These are phyloP conservation scores for Quercus tomentella DNA, from an alignment of 331 rosid genomes.

Conservation along the genomic window DNA sequence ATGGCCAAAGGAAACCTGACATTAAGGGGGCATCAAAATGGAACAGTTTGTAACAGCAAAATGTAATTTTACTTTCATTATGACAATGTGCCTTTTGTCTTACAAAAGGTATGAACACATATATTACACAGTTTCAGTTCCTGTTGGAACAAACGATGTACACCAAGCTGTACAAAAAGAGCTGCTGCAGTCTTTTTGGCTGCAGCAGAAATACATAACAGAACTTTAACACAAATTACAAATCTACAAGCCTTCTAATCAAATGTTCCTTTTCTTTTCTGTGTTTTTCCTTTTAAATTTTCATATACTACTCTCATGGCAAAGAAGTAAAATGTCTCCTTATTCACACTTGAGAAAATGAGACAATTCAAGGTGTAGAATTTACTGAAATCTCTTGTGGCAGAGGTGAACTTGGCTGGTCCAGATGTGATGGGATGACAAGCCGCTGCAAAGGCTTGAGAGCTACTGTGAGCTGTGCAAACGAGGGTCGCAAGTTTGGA, in stretches of 20 bases:
- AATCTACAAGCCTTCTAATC: constrained; percentile 25
- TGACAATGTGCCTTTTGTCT: too few relatives aligned
- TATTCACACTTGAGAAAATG: constrained; percentile 56
- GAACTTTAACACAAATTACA: constrained; percentile 23
- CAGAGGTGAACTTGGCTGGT: constrained; percentile 57
- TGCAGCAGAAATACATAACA: constrained; percentile 37
- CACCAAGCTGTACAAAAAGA: constrained; percentile 47
- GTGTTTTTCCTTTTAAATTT: constrained; percentile 9
- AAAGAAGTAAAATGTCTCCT: constrained; percentile 22
- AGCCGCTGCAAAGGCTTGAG: constrained; percentile 89
- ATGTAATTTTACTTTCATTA: too few relatives aligned
- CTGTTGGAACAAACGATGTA: constrained; percentile 26
- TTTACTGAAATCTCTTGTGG: constrained; percentile 81
- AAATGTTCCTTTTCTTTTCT: constrained; percentile 8
- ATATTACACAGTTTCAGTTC: constrained; percentile 17
- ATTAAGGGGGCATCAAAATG: neutral
- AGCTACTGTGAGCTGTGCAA: constrained; percentile 63
- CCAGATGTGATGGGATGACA: constrained; percentile 59
- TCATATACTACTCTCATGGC: constrained; percentile 26
- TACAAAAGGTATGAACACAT: constrained; percentile 2
- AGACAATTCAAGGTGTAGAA: constrained; percentile 60
- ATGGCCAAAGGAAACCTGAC: neutral
- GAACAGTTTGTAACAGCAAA: too few relatives aligned
- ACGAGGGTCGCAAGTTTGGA: constrained; percentile 92
- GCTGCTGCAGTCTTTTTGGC: constrained; percentile 39